Conservation (phyloP, 2,329 filamentous ascomycete genomes). For the Xylariaceae sp. region DNA sequence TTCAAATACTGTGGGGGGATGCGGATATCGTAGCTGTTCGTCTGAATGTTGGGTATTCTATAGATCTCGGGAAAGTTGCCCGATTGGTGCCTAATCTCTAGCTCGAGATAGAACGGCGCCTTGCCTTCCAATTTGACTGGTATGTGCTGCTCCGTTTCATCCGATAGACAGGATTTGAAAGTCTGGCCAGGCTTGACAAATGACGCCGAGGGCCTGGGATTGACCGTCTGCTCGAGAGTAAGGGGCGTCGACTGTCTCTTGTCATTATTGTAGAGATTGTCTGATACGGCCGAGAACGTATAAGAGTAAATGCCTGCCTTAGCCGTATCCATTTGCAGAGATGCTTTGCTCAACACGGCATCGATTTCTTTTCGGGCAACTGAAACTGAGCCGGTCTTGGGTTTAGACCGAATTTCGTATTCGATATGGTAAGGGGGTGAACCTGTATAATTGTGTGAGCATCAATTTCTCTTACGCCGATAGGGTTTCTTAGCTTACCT, state of each 20-base stretch:
- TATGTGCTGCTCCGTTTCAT: constrained; percentile 79
- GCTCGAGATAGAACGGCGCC: constrained; percentile 82
- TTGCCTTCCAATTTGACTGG: constrained; percentile 78
- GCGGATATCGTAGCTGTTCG: constrained; percentile 68
- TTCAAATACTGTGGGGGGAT: constrained; percentile 82
- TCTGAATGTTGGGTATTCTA: constrained; percentile 71
- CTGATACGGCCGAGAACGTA: constrained; percentile 73
- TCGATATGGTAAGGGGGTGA: constrained; percentile 75
- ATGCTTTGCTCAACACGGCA: constrained; percentile 67
- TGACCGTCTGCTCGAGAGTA: constrained; percentile 73
- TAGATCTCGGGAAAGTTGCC: constrained; percentile 74
- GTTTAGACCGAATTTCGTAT: constrained; percentile 72
- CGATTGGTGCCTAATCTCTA: constrained; percentile 89
- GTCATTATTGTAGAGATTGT: constrained; percentile 78
- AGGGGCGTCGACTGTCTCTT: constrained; percentile 59
- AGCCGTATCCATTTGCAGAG: constrained; percentile 78
- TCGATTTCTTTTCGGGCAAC: constrained; percentile 67
- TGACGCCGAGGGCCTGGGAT: constrained; percentile 72
- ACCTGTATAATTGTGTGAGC: constrained; percentile 43
- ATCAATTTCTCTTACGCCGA: constrained; percentile 9
- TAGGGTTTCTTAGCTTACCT: constrained; percentile 46
- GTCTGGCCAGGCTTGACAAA: constrained; percentile 86
- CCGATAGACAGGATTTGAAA: constrained; percentile 90
- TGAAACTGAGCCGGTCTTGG: constrained; percentile 58
- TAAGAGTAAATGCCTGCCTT: constrained; percentile 83